Evolutionary conservation across 768 basidiomycete species (phyloP).

Genomic region (Lactifluus piperatus): DNA sequence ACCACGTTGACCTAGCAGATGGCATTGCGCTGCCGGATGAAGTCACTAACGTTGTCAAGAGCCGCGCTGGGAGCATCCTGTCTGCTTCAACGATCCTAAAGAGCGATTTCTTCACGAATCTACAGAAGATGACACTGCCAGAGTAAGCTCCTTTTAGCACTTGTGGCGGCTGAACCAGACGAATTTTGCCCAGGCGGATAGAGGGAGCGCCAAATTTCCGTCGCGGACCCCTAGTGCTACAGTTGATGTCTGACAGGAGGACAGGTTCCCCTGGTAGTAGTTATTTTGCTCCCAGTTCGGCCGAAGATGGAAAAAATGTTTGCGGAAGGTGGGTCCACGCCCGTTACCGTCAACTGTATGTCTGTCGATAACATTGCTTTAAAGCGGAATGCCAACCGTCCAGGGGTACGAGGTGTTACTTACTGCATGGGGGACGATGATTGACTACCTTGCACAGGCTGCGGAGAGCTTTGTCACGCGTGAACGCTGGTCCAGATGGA

Average conservation of each 20-base stretch:
- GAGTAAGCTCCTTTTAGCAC: slow-evolving; percentile 47
- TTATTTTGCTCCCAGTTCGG: slow-evolving; percentile 33
- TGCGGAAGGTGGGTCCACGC: slow-evolving; percentile 55
- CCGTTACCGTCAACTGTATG: background rate
- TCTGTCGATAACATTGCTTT: slow-evolving; percentile 18
- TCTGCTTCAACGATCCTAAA: slow-evolving; percentile 93
- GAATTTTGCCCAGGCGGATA: slow-evolving; percentile 48
- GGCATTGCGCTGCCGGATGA: slow-evolving; percentile 85
- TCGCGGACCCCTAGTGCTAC: slow-evolving; percentile 57
- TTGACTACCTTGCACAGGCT: slow-evolving; percentile 37
- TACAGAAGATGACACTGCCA: slow-evolving; percentile 94
- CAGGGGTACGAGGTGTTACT: slow-evolving; percentile 49
- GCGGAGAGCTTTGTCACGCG: slow-evolving; percentile 65
- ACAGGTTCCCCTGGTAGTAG: slow-evolving; percentile 26
- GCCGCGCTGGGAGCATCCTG: slow-evolving; percentile 76
- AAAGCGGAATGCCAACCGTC: slow-evolving; percentile 90
- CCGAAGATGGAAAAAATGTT: slow-evolving; percentile 45
- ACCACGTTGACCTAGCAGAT: slow-evolving; percentile 54
- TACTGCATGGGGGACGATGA: background rate
- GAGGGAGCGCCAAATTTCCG: slow-evolving; percentile 95
- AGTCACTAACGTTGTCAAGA: slow-evolving; percentile 76
- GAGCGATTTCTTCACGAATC: slow-evolving; percentile 86
- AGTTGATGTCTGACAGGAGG: slow-evolving; percentile 22
- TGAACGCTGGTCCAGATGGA: slow-evolving; percentile 76
- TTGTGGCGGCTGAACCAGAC: background rate